These are phyloP conservation scores for Torulaspora globosa DNA, from an alignment of 1,139 yeast genomes.

Conservation along the genomic window DNA sequence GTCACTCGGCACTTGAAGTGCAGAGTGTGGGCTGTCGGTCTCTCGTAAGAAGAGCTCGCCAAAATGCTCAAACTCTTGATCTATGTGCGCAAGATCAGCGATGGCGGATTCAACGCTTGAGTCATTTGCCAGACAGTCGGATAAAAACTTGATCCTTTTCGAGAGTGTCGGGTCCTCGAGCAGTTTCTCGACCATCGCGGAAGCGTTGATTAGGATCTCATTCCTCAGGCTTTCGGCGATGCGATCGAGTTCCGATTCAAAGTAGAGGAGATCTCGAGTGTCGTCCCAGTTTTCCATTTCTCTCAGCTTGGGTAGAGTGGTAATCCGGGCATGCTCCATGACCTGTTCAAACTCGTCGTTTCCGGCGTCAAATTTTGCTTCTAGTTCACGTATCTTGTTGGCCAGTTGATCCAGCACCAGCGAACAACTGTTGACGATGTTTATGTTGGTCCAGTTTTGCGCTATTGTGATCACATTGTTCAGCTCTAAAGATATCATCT, in stretches of 20 bases:
- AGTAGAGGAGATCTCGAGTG: constrained; percentile 40
- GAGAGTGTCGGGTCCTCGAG: constrained; percentile 25
- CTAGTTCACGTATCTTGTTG: constrained; percentile 49
- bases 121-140: constrained; percentile 19
- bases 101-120: constrained; percentile 19
- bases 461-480: constrained; percentile 30
- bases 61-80: constrained; percentile 33
- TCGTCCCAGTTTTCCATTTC: constrained; percentile 56
- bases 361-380: constrained; percentile 45
- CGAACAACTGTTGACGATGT: constrained; percentile 14
- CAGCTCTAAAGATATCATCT: constrained; percentile 44
- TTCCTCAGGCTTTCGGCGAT: constrained; percentile 48
- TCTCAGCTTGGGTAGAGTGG: constrained; percentile 40
- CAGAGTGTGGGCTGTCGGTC: neutral
- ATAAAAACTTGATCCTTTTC: constrained; percentile 24
- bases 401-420: constrained; percentile 27
- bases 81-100: constrained; percentile 25
- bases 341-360: constrained; percentile 50
- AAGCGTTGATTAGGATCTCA: constrained; percentile 53
- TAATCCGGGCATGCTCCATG: constrained; percentile 40
- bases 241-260: constrained; percentile 42
- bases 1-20: neutral
- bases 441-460: constrained; percentile 17
- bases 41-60: constrained; percentile 18
- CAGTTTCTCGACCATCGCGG: constrained; percentile 45